Percentiles rank a stretch among this genome's conserved stretches.
Conservation (phyloP, 2,329 filamentous ascomycete species). For the Ophiostoma quercus region DNA sequence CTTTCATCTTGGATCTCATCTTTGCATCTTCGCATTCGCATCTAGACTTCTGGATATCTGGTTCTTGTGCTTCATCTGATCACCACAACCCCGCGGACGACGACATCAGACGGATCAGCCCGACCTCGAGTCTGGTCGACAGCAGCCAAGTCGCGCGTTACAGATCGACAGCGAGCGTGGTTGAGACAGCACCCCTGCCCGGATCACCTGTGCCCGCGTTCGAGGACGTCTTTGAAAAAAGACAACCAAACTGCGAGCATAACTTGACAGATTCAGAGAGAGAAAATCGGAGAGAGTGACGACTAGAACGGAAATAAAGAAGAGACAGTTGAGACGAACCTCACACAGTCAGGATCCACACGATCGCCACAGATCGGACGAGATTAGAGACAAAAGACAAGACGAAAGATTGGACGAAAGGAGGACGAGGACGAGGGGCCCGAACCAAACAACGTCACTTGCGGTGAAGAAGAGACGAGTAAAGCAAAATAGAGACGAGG, state of each 20-base stretch:
- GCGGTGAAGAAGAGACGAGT: too few relatives aligned
- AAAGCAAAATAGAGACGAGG: too few relatives aligned
- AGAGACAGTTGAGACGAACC: background rate
- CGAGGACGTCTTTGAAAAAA: background rate
- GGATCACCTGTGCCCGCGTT: background rate
- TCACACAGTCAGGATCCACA: background rate
- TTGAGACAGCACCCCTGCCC: constrained; percentile 7
- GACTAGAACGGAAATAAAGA: background rate
- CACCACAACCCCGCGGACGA: background rate
- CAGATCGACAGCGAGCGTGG: background rate
- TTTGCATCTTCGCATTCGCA: background rate
- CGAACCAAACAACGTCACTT: background rate
- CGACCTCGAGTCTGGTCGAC: constrained; percentile 1
- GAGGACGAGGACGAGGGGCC: background rate
- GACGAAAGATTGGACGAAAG: background rate
- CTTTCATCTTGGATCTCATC: background rate
- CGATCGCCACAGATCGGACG: background rate
- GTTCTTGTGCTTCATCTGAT: background rate
- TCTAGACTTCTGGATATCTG: background rate
- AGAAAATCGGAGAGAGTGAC: background rate
- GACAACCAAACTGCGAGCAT: background rate
- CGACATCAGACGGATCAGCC: constrained; percentile 6
- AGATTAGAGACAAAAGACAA: background rate
- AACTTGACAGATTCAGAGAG: background rate
- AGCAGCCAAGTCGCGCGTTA: background rate